These are phyloP conservation scores for Zostera marina DNA, from an alignment of 116 monocot species.

Conservation along the genomic window DNA sequence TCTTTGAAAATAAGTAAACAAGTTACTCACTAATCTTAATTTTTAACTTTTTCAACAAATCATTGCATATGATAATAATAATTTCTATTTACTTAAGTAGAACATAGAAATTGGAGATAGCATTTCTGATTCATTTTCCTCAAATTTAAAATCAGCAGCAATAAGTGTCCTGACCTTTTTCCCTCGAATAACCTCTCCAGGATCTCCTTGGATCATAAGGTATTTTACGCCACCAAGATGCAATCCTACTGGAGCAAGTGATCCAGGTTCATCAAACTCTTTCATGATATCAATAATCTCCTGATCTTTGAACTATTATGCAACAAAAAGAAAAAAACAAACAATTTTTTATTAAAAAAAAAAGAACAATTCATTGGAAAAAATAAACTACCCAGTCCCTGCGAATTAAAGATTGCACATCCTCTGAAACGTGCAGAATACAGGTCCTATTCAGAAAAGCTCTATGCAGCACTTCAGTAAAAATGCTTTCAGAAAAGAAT, in stretches of 20 bases:
- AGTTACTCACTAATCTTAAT: too few relatives aligned
- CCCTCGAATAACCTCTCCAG: slow-evolving; percentile 14
- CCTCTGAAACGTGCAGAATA: too few relatives aligned
- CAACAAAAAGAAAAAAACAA: neutral
- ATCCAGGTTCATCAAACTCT: slow-evolving; percentile 12
- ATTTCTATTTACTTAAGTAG: neutral
- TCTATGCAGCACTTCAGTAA: too few relatives aligned
- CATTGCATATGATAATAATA: neutral
- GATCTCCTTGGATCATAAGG: slow-evolving; percentile 15
- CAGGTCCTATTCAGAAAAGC: too few relatives aligned
- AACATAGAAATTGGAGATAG: neutral
- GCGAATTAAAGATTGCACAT: neutral
- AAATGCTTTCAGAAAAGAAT: too few relatives aligned
- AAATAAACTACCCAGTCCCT: neutral
- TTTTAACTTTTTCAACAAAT: too few relatives aligned
- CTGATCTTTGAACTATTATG: slow-evolving; percentile 11
- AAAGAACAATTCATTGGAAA: neutral
- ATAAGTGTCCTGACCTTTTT: slow-evolving; percentile 10
- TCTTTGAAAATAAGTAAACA: too few relatives aligned
- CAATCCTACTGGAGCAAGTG: slow-evolving; percentile 10
- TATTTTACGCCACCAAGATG: slow-evolving; percentile 10
- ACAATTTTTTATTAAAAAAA: neutral
- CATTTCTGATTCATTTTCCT: neutral
- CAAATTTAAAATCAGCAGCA: neutral
- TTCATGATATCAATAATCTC: slow-evolving; percentile 7